Evolutionary conservation across 2,329 filamentous ascomycete species (phyloP).

Genomic region (Davidsoniella virescens): DNA sequence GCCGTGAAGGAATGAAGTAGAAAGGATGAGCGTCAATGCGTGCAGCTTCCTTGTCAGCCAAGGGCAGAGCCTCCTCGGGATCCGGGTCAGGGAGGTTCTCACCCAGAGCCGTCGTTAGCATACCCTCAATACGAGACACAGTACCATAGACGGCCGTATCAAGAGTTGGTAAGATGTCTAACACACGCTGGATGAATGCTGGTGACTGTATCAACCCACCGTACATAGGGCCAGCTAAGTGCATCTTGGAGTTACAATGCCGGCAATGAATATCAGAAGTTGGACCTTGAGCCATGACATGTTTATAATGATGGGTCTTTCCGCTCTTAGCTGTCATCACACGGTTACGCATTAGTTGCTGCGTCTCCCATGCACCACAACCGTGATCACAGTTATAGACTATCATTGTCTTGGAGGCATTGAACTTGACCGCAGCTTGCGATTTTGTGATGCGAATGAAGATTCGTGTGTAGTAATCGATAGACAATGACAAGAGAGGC

Average conservation of each 20-base stretch:
- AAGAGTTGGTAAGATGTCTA: slow-evolving; percentile 52
- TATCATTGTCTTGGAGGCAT: slow-evolving; percentile 81
- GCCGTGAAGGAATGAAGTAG: slow-evolving; percentile 61
- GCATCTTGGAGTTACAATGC: slow-evolving; percentile 75
- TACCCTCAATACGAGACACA: slow-evolving; percentile 66
- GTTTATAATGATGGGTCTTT: slow-evolving; percentile 56
- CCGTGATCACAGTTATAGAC: slow-evolving; percentile 82
- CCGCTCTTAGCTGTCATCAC: slow-evolving; percentile 53
- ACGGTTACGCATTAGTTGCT: slow-evolving; percentile 58
- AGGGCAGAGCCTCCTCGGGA: slow-evolving; percentile 19
- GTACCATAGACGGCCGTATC: slow-evolving; percentile 63
- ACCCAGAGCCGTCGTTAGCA: slow-evolving; percentile 77
- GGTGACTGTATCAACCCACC: slow-evolving; percentile 74
- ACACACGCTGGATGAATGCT: slow-evolving; percentile 63
- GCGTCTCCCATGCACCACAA: slow-evolving; percentile 81
- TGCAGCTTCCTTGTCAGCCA: slow-evolving; percentile 37
- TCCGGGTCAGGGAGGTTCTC: slow-evolving; percentile 36
- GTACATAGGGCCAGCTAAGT: slow-evolving; percentile 89
- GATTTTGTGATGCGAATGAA: slow-evolving; percentile 73
- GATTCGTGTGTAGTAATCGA: slow-evolving; percentile 85
- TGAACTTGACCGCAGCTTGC: slow-evolving; percentile 74
- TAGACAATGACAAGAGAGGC: slow-evolving; percentile 79
- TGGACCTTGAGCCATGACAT: slow-evolving; percentile 57
- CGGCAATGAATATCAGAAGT: slow-evolving; percentile 49
- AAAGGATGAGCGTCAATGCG: slow-evolving; percentile 63